Evolutionary conservation across 768 basidiomycete species (phyloP).

Genomic region (Naganishia vaughanmartiniae): DNA sequence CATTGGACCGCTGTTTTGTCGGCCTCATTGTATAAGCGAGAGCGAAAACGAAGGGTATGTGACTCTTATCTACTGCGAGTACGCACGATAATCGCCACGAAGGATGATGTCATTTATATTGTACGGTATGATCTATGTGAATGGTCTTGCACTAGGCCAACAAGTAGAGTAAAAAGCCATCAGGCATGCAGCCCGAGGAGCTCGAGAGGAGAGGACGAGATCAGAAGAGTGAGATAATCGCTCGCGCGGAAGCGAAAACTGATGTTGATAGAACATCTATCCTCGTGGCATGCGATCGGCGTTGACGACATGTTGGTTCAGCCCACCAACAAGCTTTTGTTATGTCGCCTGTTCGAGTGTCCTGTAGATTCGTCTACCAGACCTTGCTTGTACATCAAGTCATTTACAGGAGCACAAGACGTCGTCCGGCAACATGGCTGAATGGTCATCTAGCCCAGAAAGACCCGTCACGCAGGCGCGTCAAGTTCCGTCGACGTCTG

Average conservation of each 20-base stretch:
- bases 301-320: slow-evolving; percentile 12
- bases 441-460: not conserved
- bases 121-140: too few relatives aligned
- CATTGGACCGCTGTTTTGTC: too few relatives aligned
- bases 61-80: too few relatives aligned
- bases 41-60: too few relatives aligned
- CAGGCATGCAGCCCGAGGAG: too few relatives aligned
- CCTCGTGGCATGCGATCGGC: slow-evolving; percentile 4
- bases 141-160: too few relatives aligned
- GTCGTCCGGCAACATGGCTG: slow-evolving; percentile 1
- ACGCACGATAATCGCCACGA: too few relatives aligned
- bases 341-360: not conserved
- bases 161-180: too few relatives aligned
- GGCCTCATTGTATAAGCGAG: too few relatives aligned
- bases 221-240: too few relatives aligned
- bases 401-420: not conserved
- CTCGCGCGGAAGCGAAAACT: not conserved
- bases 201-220: too few relatives aligned
- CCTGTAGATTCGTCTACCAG: not conserved
- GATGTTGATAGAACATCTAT: slow-evolving; percentile 20
- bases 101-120: too few relatives aligned
- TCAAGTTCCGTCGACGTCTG: not conserved
- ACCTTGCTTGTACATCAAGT: not conserved
- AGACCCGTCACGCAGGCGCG: not conserved
- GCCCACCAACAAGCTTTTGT: slow-evolving; percentile 23